Base-by-base conservation (phyloP, 805 yeast species). In the Pichia cephalocereana region DNA sequence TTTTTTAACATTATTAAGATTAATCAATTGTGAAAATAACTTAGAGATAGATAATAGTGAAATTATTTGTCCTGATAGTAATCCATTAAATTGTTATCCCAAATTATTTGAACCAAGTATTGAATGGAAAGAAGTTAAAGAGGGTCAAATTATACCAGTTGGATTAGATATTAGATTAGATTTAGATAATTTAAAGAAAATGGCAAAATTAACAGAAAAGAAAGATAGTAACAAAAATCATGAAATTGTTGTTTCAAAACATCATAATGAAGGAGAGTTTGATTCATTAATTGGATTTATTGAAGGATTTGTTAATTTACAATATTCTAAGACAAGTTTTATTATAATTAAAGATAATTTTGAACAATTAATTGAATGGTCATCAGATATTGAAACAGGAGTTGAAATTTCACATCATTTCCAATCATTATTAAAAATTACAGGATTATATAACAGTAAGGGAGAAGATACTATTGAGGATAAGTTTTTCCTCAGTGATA, bases 101-200 rank as follows among this genome's bases (percentile, higher is more conserved):
- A 65, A 66, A 40, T 52, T 75, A 2, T 88, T 89, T 59, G 76
- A 65, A 38, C 85, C 96, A 1, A 65, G 80, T 0, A 52, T 60
- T 1, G 77, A 83, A 53, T 90, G 96, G 95, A 79, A 81, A 66
- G 59, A 60, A 2, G 76, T 90, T 6, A 71, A 67, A 54, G 82
- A 76, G 43, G 88, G 82, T n/a, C 96, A 87, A 58, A 72, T 75
- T 8, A 72, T 90, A 4, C 96, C 96, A 0, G 77, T 76, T 8
- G 98, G 97, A 0, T 65, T 86, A 34, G 90, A 86, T 62, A 78
- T 89, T 12, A 71, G 86, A 54, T 57, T 90, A 55, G 82, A 87
- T 61, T 65, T 89, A 49, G 86, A 82, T n/a, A 80, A 89, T 0
- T 82, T 83, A 18, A 63, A 67, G 28, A 78, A 75, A 56, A 85